Evolutionary conservation across 495 filamentous ascomycete species (phyloP).

Genomic region (Aspergillus biplanus): DNA sequence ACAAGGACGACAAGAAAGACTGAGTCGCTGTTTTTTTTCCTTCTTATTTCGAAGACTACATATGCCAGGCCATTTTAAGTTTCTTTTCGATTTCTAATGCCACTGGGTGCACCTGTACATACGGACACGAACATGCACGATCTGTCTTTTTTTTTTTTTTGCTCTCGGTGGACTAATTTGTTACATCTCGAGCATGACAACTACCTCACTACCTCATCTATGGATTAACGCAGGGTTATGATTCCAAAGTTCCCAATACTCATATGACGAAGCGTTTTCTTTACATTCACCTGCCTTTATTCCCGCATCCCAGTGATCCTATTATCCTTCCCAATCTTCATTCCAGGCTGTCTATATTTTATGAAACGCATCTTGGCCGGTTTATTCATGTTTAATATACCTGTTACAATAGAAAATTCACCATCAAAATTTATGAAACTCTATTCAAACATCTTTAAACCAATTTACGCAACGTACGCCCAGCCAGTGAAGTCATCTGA

Average conservation of each 20-base stretch:
- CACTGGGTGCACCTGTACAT: constrained; percentile 26
- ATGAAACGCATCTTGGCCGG: background rate
- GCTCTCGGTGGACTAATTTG: constrained; percentile 15
- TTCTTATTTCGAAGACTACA: constrained; percentile 19
- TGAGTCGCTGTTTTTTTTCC: constrained; percentile 23
- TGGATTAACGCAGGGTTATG: constrained; percentile 45
- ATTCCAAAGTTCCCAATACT: constrained; percentile 34
- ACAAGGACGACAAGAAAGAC: constrained; percentile 45
- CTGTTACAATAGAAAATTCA: background rate
- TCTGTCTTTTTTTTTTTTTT: constrained; percentile 16
- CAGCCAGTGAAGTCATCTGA: background rate
- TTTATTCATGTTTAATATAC: background rate
- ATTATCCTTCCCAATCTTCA: constrained; percentile 1
- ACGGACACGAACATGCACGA: constrained; percentile 32
- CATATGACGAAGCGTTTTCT: constrained; percentile 41
- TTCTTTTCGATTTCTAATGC: constrained; percentile 6
- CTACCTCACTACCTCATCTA: constrained; percentile 11
- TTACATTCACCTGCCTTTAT: constrained; percentile 14
- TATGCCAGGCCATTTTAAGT: background rate
- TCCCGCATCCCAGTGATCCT: background rate
- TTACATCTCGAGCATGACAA: constrained; percentile 29
- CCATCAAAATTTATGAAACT: background rate
- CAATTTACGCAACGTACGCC: too few species aligned
- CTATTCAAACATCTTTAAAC: too few species aligned
- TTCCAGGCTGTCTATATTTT: background rate